Evolutionary conservation across 495 filamentous ascomycete species (phyloP).

Genomic region (Zalerion maritima): DNA sequence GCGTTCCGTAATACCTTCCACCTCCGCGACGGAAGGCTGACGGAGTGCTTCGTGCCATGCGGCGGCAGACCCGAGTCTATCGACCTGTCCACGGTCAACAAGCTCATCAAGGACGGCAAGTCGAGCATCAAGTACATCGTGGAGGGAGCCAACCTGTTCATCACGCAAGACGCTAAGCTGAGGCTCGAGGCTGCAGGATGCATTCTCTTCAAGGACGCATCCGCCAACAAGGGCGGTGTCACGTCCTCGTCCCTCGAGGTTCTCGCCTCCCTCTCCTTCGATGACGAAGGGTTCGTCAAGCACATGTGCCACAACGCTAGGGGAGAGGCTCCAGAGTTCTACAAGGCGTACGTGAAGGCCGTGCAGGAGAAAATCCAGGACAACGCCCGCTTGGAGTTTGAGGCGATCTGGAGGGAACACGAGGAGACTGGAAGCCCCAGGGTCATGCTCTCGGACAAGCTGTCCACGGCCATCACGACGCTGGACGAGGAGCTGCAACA

Average conservation of each 20-base stretch:
- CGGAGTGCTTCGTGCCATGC: constrained; percentile 88
- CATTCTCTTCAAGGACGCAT: constrained; percentile 93
- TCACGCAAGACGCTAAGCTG: constrained; percentile 95
- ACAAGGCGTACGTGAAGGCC: constrained; percentile 78
- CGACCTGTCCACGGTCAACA: constrained; percentile 70
- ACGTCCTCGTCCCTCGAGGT: constrained; percentile 97
- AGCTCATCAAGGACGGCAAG: constrained; percentile 77
- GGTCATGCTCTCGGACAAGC: constrained; percentile 73
- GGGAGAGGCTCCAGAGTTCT: constrained; percentile 76
- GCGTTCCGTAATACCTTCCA: constrained; percentile 96
- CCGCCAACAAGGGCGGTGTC: constrained; percentile 96
- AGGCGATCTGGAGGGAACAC: constrained; percentile 94
- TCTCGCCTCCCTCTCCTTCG: constrained; percentile 81
- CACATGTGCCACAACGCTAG: constrained; percentile 81
- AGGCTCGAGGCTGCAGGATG: constrained; percentile 86
- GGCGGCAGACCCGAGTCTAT: constrained; percentile 95
- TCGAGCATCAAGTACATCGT: constrained; percentile 82
- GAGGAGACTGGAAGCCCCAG: constrained; percentile 62
- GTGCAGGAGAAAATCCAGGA: constrained; percentile 80
- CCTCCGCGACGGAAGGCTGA: constrained; percentile 57
- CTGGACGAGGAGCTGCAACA: constrained; percentile 90
- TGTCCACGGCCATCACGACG: constrained; percentile 82
- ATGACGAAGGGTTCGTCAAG: constrained; percentile 72
- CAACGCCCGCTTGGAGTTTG: constrained; percentile 87
- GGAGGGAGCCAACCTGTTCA: constrained; percentile 95